Conservation (phyloP, 1,284 basidiomycete genomes). For the Lentinula novae-zelandiae region DNA sequence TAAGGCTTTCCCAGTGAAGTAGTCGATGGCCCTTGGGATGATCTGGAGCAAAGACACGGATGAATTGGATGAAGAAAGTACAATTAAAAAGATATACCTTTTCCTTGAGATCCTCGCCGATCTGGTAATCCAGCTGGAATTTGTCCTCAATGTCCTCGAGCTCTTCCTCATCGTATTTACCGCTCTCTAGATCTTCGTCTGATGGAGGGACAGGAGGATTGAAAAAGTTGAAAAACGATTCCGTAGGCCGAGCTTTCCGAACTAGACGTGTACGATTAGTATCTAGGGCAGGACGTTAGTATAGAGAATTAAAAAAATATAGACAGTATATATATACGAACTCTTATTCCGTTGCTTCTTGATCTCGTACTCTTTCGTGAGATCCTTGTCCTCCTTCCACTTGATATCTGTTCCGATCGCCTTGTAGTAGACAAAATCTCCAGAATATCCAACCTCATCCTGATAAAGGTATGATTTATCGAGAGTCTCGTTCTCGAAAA, state of each 20-base stretch:
- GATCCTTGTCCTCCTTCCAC: conserved; percentile 98
- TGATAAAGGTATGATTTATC: conserved; percentile 97
- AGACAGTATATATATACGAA: conserved; percentile 32
- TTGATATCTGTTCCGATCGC: conserved; percentile 89
- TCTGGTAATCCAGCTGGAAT: conserved; percentile 96
- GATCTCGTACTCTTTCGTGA: conserved; percentile 97
- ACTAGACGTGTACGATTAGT: conserved; percentile 92
- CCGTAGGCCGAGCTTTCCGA: conserved; percentile 82
- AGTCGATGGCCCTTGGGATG: conserved; percentile 92
- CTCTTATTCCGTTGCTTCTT: conserved; percentile 99
- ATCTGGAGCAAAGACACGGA: conserved; percentile 44
- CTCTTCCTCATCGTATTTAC: conserved; percentile 81
- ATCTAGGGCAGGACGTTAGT: conserved; percentile 41
- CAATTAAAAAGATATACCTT: conserved; percentile 48
- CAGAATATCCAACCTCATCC: conserved; percentile 88
- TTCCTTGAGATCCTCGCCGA: conserved; percentile 98
- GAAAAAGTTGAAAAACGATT: conserved; percentile 99
- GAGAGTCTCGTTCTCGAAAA: conserved; percentile 81
- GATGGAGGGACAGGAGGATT: conserved; percentile 76
- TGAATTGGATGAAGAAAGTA: not conserved
- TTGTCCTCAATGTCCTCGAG: conserved; percentile 89
- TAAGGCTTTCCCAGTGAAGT: conserved; percentile 95
- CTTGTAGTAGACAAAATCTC: conserved; percentile 94
- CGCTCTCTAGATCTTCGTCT: conserved; percentile 69
- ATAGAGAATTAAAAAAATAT: not conserved